Base-by-base conservation (phyloP, 441 rosid genomes). In the Dalechampia spathulata region DNA sequence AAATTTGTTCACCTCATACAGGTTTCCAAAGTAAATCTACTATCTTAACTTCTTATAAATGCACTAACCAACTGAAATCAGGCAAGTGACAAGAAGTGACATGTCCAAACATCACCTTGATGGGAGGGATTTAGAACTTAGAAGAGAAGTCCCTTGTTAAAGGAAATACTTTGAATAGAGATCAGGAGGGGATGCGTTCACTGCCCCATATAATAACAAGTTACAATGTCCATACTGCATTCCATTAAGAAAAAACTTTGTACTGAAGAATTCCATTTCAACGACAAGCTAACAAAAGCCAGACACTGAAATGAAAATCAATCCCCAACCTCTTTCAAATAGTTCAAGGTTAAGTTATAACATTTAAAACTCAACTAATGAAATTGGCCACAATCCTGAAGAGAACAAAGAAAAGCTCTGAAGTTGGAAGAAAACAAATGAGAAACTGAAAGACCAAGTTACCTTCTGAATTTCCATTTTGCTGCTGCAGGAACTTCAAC, bases 401-500 rank as follows among this genome's bases (percentile, higher is more conserved):
- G 25, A 43, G 7, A 21, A 20, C 25, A 44, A n/a, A 20, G 49
- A 1, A 20, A 44, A 2, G 20, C 25, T 20, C 55, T 11, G 15
- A n/a, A 3, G 23, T 15, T 42, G 49, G 17, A 43, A 32, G 20
- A 34, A n/a, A 15, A 11, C 16, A 39, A 39, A 5, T 15, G 16
- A 39, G 19, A 39, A 12, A 39, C 4, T 2, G 27, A 12, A 49
- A 38, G 27, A 21, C 21, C 7, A 3, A 54, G 17, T 25, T 49
- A 88, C 99, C 99, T 83, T 72, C 96, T 81, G 66, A 87, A 92
- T 73, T 89, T 92, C 99, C 97, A 92, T 72, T 81, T 34, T 16
- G 83, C 95, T 0, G 97, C 99, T 4, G 97, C 97, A 57, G 99
- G 99, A 69, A 92, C 97, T 69, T 92, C 95, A 70, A 93, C 96